Conservation (phyloP, 768 basidiomycete genomes). For the Amanita brunnescens region DNA sequence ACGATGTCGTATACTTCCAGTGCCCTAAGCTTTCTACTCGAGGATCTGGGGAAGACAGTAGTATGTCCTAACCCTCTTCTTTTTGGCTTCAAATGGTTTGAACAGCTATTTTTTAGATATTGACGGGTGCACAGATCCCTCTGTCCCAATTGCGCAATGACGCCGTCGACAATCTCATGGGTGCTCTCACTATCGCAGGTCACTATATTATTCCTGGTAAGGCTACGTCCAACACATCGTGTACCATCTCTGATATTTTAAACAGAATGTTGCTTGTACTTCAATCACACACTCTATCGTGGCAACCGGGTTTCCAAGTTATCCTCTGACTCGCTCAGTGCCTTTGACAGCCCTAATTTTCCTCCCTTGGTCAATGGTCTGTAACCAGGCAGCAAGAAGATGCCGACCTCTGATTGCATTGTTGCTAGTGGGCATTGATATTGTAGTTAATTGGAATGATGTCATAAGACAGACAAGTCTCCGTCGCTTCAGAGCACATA, state of each 20-base stretch:
- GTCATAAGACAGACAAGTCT: slow-evolving; percentile 78
- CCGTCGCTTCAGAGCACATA: slow-evolving; percentile 74
- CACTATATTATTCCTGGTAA: slow-evolving; percentile 87
- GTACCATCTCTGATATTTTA: neutral
- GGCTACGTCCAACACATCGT: neutral
- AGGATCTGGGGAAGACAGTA: slow-evolving; percentile 89
- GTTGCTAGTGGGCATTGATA: slow-evolving; percentile 74
- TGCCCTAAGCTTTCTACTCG: slow-evolving; percentile 83
- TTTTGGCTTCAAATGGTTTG: neutral
- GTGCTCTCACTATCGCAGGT: slow-evolving; percentile 82
- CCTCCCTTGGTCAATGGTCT: slow-evolving; percentile 72
- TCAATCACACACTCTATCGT: slow-evolving; percentile 82
- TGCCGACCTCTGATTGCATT: neutral
- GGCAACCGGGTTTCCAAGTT: slow-evolving; percentile 79
- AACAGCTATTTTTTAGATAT: slow-evolving; percentile 40
- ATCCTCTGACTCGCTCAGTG: slow-evolving; percentile 76
- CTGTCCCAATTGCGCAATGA: slow-evolving; percentile 89
- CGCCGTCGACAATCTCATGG: slow-evolving; percentile 88
- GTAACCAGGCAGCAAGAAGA: slow-evolving; percentile 8
- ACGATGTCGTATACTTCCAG: slow-evolving; percentile 89
- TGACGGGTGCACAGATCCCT: slow-evolving; percentile 93
- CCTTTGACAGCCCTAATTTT: slow-evolving; percentile 83
- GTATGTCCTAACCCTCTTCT: slow-evolving; percentile 36
- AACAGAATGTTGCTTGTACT: slow-evolving; percentile 80
- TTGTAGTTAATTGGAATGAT: slow-evolving; percentile 82